These are phyloP conservation scores for Lolium rigidum DNA, from an alignment of 176 grass and related monocot species.

Conservation along the genomic window DNA sequence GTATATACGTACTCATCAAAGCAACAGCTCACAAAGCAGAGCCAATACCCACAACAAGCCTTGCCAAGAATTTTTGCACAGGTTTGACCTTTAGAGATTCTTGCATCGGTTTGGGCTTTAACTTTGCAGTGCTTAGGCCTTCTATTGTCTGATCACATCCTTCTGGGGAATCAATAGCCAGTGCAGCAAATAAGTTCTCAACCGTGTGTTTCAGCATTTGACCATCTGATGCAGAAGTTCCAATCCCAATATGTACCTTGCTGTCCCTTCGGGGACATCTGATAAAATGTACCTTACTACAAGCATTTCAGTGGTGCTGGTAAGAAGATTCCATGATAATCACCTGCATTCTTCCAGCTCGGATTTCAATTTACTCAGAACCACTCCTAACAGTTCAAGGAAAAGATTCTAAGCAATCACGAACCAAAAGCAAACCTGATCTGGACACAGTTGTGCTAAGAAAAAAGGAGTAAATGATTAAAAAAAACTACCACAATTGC, in stretches of 20 bases:
- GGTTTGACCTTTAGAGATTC: conserved; percentile 72
- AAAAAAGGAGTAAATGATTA: neutral
- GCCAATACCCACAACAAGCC: conserved; percentile 71
- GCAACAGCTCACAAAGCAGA: conserved; percentile 75
- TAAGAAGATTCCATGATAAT: conserved; percentile 14
- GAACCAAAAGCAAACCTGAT: conserved; percentile 9
- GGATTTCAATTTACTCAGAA: conserved; percentile 1
- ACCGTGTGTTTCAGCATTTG: neutral
- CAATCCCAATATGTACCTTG: neutral
- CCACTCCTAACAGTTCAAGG: neutral
- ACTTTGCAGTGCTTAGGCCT: conserved; percentile 74
- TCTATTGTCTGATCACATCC: conserved; percentile 94
- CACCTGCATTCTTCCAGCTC: neutral
- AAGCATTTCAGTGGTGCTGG: neutral
- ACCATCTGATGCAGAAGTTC: neutral
- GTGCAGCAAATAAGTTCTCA: neutral
- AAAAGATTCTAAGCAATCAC: neutral
- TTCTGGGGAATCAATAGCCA: conserved; percentile 67
- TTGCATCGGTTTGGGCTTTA: conserved; percentile 83
- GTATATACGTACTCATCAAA: conserved; percentile 90
- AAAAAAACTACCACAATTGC: too few species aligned
- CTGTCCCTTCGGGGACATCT: too few species aligned
- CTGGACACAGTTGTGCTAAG: neutral
- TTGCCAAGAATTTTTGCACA: conserved; percentile 72
- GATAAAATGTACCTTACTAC: neutral